phyloP scores from a whole-genome alignment of 768 basidiomycete genomes.

The Cystofilobasidium macerans region DNA sequence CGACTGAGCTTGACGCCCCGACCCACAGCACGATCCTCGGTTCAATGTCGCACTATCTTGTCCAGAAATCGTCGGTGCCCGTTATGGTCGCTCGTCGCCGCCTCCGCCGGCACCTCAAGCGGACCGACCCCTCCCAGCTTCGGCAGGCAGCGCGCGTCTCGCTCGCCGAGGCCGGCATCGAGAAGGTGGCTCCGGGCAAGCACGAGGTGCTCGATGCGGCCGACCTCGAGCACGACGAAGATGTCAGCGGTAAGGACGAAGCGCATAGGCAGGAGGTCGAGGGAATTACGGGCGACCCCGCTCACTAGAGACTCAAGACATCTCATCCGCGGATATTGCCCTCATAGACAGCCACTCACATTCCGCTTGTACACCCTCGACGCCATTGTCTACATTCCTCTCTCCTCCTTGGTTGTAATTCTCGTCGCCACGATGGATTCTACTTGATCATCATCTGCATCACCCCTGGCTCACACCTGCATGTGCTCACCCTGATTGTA shows the following conservation, averaged over 20 bases:
- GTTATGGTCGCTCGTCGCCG: conserved; percentile 40
- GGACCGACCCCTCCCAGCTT: conserved; percentile 44
- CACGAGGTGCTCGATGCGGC: conserved; percentile 53
- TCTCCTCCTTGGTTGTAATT: too few relatives aligned
- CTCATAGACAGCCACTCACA: background rate
- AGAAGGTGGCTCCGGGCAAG: conserved; percentile 64
- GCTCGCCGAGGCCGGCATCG: conserved; percentile 73
- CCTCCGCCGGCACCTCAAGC: conserved; percentile 66
- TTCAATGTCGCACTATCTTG: conserved; percentile 76
- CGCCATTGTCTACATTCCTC: too few relatives aligned
- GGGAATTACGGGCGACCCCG: background rate
- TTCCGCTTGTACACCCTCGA: too few relatives aligned
- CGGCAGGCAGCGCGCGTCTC: conserved; percentile 71
- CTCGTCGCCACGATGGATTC: too few relatives aligned
- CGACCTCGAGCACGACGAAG: conserved; percentile 44
- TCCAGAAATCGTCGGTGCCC: conserved; percentile 79
- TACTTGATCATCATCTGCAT: too few relatives aligned
- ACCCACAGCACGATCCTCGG: conserved; percentile 71
- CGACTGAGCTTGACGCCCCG: conserved; percentile 1
- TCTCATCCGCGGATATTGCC: background rate
- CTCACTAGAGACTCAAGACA: background rate
- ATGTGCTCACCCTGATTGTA: background rate
- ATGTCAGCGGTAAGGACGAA: background rate
- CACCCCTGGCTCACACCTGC: too few relatives aligned
- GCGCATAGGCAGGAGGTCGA: conserved; percentile 8